These are phyloP conservation scores for Aquilaria malaccensis DNA, from an alignment of 345 rosid species.

Conservation along the genomic window DNA sequence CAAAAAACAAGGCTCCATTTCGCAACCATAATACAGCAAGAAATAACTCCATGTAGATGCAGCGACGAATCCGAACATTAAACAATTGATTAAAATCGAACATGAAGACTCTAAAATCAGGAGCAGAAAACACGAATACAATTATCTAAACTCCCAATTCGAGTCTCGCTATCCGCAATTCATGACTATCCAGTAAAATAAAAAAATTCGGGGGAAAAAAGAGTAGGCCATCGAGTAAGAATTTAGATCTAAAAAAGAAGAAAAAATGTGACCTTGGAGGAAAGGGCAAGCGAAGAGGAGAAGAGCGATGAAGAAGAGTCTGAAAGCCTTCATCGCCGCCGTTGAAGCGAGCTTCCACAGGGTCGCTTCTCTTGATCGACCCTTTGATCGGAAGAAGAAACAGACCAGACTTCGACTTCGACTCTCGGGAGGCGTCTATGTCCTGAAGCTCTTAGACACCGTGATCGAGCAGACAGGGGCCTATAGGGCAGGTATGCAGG, in stretches of 20 bases:
- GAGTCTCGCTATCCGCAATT: conserved; percentile 11
- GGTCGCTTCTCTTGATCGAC: background rate
- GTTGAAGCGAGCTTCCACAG: background rate
- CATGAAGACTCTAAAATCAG: too few species aligned
- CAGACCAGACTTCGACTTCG: too few species aligned
- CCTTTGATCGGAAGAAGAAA: too few species aligned
- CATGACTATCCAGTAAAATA: background rate
- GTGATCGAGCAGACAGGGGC: too few species aligned
- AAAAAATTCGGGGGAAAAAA: background rate
- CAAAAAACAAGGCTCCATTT: background rate
- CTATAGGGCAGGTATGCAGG: too few species aligned
- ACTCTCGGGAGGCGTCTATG: too few species aligned
- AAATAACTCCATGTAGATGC: too few species aligned
- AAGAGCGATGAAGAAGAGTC: conserved; percentile 53
- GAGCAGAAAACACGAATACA: too few species aligned
- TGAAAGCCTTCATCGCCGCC: conserved; percentile 26
- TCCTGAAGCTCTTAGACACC: too few species aligned
- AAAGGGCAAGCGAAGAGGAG: conserved; percentile 61
- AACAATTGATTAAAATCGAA: background rate
- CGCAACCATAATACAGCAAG: too few species aligned
- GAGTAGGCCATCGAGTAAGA: conserved; percentile 11
- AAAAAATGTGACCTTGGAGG: conserved; percentile 43
- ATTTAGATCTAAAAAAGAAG: conserved; percentile 42
- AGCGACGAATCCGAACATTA: background rate
- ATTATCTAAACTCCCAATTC: too few species aligned